Conservation (phyloP, 1,139 yeast species). For the Candida sojae region DNA sequence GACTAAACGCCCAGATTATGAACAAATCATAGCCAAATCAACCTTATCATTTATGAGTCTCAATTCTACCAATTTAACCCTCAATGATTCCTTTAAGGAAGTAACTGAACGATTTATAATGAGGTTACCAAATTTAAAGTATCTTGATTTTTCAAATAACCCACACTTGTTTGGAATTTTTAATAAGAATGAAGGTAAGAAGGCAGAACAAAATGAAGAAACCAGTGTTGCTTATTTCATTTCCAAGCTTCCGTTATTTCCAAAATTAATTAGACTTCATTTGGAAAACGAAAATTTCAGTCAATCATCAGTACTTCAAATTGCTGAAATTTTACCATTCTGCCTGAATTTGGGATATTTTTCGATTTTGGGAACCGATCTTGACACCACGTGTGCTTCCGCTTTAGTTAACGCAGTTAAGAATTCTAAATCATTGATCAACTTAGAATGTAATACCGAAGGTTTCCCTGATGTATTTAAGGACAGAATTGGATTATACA, state of each 20-base stretch:
- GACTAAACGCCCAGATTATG: slow-evolving; percentile 21
- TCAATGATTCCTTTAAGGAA: slow-evolving; percentile 32
- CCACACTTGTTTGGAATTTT: slow-evolving; percentile 50
- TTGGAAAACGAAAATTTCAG: slow-evolving; percentile 60
- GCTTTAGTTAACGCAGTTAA: slow-evolving; percentile 44
- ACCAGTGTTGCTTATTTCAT: slow-evolving; percentile 42
- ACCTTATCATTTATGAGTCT: slow-evolving; percentile 64
- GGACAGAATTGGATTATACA: slow-evolving; percentile 62
- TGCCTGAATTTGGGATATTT: slow-evolving; percentile 58
- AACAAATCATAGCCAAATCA: slow-evolving; percentile 24
- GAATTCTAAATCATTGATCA: slow-evolving; percentile 39
- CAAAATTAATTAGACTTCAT: slow-evolving; percentile 56
- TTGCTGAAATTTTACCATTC: slow-evolving; percentile 64
- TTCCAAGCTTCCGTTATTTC: slow-evolving; percentile 60
- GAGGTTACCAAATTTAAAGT: slow-evolving; percentile 54
- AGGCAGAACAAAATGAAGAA: slow-evolving; percentile 15
- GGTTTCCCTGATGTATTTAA: slow-evolving; percentile 45
- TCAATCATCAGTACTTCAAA: slow-evolving; percentile 47
- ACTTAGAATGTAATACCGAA: slow-evolving; percentile 42
- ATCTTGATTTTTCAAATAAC: slow-evolving; percentile 70
- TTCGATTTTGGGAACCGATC: slow-evolving; percentile 59
- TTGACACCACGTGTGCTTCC: slow-evolving; percentile 46
- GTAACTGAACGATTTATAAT: slow-evolving; percentile 33
- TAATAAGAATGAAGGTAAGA: slow-evolving; percentile 5
- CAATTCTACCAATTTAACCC: slow-evolving; percentile 61